Conservation (phyloP, 768 basidiomycete species). For the Atractiella rhizophila region DNA sequence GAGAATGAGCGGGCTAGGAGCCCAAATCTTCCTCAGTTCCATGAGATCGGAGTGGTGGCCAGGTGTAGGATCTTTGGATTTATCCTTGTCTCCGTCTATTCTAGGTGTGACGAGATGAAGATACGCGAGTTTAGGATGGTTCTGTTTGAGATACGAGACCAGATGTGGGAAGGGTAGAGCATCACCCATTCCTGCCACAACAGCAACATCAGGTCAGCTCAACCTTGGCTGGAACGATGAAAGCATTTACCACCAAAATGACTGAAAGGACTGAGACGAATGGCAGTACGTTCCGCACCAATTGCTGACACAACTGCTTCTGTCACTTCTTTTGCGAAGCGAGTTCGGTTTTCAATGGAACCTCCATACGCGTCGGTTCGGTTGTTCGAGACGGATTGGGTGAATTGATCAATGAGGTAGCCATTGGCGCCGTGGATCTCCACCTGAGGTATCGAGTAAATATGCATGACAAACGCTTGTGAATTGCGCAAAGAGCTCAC, state of each 20-base stretch:
- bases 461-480: too few species aligned
- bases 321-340: slow-evolving; percentile 34
- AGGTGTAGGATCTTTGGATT: neutral
- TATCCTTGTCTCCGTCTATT: slow-evolving; percentile 2
- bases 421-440: slow-evolving; percentile 23
- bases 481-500: too few species aligned
- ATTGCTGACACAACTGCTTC: slow-evolving; percentile 31
- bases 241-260: too few species aligned
- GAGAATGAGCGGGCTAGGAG: slow-evolving; percentile 7
- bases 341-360: slow-evolving; percentile 33
- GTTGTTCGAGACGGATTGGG: slow-evolving; percentile 11
- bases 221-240: too few species aligned
- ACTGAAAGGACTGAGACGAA: slow-evolving; percentile 38
- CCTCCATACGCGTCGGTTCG: slow-evolving; percentile 34
- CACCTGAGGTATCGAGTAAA: too few species aligned
- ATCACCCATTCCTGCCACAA: too few species aligned
- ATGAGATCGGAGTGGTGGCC: too few species aligned
- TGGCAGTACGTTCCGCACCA: slow-evolving; percentile 31
- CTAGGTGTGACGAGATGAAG: slow-evolving; percentile 29
- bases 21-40: slow-evolving; percentile 9
- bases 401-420: slow-evolving; percentile 16
- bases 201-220: too few species aligned
- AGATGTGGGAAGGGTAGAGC: neutral
- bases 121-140: slow-evolving; percentile 27
- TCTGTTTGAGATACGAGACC: slow-evolving; percentile 21